Evolutionary conservation across 208 protist genomes (phyloP).

Genomic region (Trypanosoma mega): DNA sequence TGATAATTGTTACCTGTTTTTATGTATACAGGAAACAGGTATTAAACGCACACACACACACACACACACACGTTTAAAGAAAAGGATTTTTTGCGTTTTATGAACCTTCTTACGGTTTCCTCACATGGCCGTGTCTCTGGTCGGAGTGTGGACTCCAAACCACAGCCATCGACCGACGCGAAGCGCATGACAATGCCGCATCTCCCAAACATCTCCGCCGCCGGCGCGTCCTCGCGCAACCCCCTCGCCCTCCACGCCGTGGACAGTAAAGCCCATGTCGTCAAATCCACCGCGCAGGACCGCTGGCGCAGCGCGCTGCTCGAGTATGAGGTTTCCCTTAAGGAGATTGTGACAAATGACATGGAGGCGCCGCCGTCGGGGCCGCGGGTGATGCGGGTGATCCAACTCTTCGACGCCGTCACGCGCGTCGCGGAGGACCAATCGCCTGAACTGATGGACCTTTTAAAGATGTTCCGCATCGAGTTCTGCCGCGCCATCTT

Average conservation of each 20-base stretch:
- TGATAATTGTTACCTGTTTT: too few relatives aligned
- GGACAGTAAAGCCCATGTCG: conserved; percentile 36
- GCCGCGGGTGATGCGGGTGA: conserved; percentile 36
- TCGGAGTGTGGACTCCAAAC: neutral
- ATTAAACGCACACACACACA: too few relatives aligned
- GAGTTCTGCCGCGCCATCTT: conserved; percentile 87
- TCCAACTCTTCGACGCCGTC: conserved; percentile 71
- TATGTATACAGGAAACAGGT: too few relatives aligned
- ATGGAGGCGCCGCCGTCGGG: conserved; percentile 49
- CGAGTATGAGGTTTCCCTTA: conserved; percentile 69
- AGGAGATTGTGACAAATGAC: conserved; percentile 63
- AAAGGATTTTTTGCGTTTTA: too few relatives aligned
- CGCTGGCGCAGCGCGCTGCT: conserved; percentile 78
- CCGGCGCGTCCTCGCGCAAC: neutral
- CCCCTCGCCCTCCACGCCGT: conserved; percentile 24
- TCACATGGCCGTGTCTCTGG: too few relatives aligned
- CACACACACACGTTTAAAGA: too few relatives aligned
- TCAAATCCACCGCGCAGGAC: conserved; percentile 31
- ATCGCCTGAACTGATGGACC: conserved; percentile 48
- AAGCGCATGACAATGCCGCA: neutral
- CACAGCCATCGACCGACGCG: neutral
- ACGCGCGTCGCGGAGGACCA: conserved; percentile 35
- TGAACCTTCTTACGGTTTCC: too few relatives aligned
- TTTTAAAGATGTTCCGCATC: conserved; percentile 80
- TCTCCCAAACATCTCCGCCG: neutral